Base-by-base conservation (phyloP, 495 filamentous ascomycete genomes). In the Penicillium daleae region DNA sequence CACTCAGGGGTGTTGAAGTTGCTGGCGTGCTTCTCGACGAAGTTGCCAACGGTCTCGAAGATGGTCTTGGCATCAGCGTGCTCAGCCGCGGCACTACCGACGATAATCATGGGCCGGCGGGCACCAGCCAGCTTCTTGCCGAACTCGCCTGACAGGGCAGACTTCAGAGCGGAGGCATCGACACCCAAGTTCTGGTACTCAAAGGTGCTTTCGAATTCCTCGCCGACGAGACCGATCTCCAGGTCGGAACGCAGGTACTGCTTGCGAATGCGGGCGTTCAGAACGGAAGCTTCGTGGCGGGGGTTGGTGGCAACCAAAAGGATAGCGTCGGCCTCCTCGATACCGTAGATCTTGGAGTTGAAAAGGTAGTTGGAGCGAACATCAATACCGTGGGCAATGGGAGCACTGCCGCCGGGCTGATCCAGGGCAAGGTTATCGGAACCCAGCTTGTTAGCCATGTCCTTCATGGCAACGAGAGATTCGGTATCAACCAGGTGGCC, bases 241-340 rank as follows among this genome's bases (percentile, higher is more conserved):
- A 99, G 85, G 72, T 99, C 93, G 33, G 95, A 97, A 62, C 94
- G 89, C 40, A 99, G 81, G 88, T 94, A 99, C 75, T 97, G 95
- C 80, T 99, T 99, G 62, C 95, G 85, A 69, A 99, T 99, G 61
- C 95, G 90, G 52, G 94, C 93, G 71, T 99, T 99, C 22, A 99
- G 83, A 59, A 92, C 91, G 44, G 95, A 92, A 49, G 95, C 95
- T 78, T 99, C 95, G 66, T 94, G 89, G 57, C 95, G 88, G 29
- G 95, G 90, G 79, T 99, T 99, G 62, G 92, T 97, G 63, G 93
- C 95, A 64, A 98, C 84, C 22, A 99, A 84, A 57, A 99, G 89
- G 57, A 99, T 91, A 64, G 85, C 87, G 76, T 98, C 95, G 40
- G 94, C 92, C 63, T 96, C 92, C 76, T 98, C 95, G 32, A 98